Conservation (phyloP, 352 stramenopile species). For the Phytophthora macrochlamydospora region DNA sequence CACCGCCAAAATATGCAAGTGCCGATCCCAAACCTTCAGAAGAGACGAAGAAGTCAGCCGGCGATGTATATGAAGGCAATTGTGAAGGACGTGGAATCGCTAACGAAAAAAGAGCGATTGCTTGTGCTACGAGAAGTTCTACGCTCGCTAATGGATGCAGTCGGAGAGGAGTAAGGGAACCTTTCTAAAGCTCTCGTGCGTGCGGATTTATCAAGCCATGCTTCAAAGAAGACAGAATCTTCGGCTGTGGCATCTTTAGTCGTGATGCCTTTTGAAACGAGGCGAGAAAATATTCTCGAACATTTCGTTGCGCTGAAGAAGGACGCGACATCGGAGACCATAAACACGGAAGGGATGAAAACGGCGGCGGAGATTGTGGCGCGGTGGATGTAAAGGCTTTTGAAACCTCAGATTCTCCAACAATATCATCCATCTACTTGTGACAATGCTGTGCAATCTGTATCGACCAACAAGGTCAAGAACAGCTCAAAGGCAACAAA, state of each 20-base stretch:
- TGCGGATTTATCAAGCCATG: too few species aligned
- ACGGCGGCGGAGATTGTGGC: too few species aligned
- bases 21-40: neutral
- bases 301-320: neutral
- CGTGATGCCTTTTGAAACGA: neutral
- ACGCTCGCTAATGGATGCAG: too few species aligned
- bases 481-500: neutral
- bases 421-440: too few species aligned
- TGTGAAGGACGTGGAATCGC: neutral
- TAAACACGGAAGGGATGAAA: neutral
- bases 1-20: neutral
- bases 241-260: neutral
- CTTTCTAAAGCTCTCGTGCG: too few species aligned
- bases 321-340: neutral
- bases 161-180: too few species aligned
- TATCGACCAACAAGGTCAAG: neutral
- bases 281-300: neutral
- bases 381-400: too few species aligned
- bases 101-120: too few species aligned
- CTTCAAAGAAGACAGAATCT: too few species aligned
- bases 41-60: neutral
- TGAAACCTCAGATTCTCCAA: too few species aligned
- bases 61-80: conserved; percentile 5
- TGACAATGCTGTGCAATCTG: too few species aligned
- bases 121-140: too few species aligned